phyloP scores from a whole-genome alignment of 2,329 filamentous ascomycete species.

The Diatrype stigma region DNA sequence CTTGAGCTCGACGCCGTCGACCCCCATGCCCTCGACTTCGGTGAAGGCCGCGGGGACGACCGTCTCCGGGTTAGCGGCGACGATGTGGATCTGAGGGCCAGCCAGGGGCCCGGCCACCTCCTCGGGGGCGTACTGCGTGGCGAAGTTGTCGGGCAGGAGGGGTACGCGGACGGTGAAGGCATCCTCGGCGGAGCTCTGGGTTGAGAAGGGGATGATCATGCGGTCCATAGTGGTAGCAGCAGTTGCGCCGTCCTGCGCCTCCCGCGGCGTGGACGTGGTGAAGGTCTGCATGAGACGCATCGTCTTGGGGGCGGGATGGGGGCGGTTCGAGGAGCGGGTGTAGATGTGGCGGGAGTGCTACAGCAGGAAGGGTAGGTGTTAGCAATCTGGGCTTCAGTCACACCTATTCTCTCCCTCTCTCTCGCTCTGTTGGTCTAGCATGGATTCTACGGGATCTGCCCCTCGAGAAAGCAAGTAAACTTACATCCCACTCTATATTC shows the following conservation, averaged over 20 bases:
- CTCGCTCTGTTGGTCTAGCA: too few species aligned
- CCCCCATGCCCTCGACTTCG: conserved; percentile 54
- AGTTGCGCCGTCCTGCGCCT: conserved; percentile 26
- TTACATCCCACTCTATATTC: conserved; percentile 29
- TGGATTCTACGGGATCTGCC: background rate
- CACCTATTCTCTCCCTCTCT: too few species aligned
- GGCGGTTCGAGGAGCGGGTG: conserved; percentile 31
- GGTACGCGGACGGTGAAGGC: conserved; percentile 49
- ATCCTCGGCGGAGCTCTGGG: conserved; percentile 23
- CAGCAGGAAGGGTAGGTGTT: conserved; percentile 18
- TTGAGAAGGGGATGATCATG: conserved; percentile 46
- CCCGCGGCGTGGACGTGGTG: conserved; percentile 40
- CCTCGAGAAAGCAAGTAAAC: conserved; percentile 9
- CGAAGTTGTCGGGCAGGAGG: conserved; percentile 56
- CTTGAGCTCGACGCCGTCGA: conserved; percentile 54
- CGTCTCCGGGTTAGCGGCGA: conserved; percentile 54
- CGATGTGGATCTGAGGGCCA: conserved; percentile 46
- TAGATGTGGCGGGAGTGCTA: conserved; percentile 27
- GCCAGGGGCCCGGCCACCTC: conserved; percentile 37
- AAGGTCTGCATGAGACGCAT: conserved; percentile 63
- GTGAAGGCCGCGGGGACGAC: conserved; percentile 48
- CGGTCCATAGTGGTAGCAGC: conserved; percentile 46
- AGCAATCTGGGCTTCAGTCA: background rate
- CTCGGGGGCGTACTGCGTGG: conserved; percentile 39
- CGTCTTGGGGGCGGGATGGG: conserved; percentile 35